Percentiles rank a stretch among this genome's conserved stretches.
Evolutionary conservation across 1,284 basidiomycete species (phyloP).

Genomic region (Trametes versicolor): DNA sequence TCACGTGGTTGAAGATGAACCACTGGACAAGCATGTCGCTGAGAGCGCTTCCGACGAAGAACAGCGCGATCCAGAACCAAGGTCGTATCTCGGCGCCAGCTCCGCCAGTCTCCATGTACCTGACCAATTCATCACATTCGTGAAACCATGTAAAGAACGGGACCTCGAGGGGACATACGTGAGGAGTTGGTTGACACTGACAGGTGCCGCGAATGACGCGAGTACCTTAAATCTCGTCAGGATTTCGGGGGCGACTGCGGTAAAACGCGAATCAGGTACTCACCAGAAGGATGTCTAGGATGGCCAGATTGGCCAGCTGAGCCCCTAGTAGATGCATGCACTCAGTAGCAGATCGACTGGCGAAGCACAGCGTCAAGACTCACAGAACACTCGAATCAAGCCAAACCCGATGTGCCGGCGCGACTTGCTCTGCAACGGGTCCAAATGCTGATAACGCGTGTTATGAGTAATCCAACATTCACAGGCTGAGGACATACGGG

Average conservation of each 20-base stretch:
- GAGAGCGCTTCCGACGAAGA: slow-evolving; percentile 67
- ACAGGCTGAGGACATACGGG: slow-evolving; percentile 32
- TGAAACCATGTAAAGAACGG: not conserved
- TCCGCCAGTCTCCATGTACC: slow-evolving; percentile 54
- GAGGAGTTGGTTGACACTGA: slow-evolving; percentile 54
- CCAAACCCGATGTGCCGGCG: slow-evolving; percentile 42
- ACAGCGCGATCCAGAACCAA: slow-evolving; percentile 70
- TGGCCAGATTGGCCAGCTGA: slow-evolving; percentile 37
- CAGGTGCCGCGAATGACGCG: slow-evolving; percentile 49
- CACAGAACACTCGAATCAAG: slow-evolving; percentile 39
- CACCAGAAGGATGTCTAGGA: not conserved
- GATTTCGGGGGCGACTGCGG: not conserved
- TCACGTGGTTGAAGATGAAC: slow-evolving; percentile 44
- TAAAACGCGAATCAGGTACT: not conserved
- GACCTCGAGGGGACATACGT: not conserved
- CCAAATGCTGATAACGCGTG: slow-evolving; percentile 39
- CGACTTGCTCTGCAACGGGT: slow-evolving; percentile 40
- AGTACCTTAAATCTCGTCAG: slow-evolving; percentile 28
- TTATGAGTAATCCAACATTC: not conserved
- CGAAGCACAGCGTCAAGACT: slow-evolving; percentile 14
- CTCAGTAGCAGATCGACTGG: not conserved
- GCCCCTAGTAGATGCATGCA: slow-evolving; percentile 22
- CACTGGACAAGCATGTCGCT: slow-evolving; percentile 53
- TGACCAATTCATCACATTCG: slow-evolving; percentile 13
- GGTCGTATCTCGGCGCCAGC: slow-evolving; percentile 51